These are phyloP conservation scores for Senna siamea DNA, from an alignment of 306 rosid genomes.

Conservation along the genomic window DNA sequence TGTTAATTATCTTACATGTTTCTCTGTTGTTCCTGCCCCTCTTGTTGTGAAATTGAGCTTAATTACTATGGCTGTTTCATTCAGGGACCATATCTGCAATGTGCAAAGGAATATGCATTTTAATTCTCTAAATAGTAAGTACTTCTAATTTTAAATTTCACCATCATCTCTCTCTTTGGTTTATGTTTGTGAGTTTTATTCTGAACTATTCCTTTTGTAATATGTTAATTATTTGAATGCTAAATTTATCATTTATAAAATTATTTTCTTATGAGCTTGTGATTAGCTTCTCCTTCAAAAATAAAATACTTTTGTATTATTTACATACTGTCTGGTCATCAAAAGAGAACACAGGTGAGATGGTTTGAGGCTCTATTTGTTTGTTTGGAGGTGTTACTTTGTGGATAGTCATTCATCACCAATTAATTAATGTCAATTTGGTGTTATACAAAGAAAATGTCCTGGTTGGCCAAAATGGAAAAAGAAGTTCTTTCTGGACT, in stretches of 20 bases:
- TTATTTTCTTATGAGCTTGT: slow-evolving; percentile 3
- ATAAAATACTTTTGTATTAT: neutral
- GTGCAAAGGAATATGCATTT: slow-evolving; percentile 90
- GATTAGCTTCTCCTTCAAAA: slow-evolving; percentile 10
- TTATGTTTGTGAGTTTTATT: neutral
- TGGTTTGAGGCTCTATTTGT: neutral
- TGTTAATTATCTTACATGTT: neutral
- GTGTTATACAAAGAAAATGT: neutral
- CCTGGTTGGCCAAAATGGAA: neutral
- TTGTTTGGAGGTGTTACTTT: neutral
- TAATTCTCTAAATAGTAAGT: slow-evolving; percentile 84
- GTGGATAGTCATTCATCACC: neutral
- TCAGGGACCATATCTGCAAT: slow-evolving; percentile 87
- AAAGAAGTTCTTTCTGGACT: neutral
- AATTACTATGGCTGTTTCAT: slow-evolving; percentile 38
- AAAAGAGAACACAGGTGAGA: neutral
- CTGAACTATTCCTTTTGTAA: slow-evolving; percentile 1
- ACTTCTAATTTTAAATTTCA: slow-evolving; percentile 22
- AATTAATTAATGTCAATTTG: neutral
- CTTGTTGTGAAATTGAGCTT: slow-evolving; percentile 32
- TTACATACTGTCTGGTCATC: neutral
- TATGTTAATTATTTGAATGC: slow-evolving; percentile 5
- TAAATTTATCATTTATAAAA: slow-evolving; percentile 6
- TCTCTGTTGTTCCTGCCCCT: slow-evolving; percentile 35
- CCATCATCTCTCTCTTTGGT: neutral